A percentile compares a stretch with the other conserved stretches of the same genome.
phyloP scores from a whole-genome alignment of 2,329 filamentous ascomycete species.

The Trichoderma simmonsii region DNA sequence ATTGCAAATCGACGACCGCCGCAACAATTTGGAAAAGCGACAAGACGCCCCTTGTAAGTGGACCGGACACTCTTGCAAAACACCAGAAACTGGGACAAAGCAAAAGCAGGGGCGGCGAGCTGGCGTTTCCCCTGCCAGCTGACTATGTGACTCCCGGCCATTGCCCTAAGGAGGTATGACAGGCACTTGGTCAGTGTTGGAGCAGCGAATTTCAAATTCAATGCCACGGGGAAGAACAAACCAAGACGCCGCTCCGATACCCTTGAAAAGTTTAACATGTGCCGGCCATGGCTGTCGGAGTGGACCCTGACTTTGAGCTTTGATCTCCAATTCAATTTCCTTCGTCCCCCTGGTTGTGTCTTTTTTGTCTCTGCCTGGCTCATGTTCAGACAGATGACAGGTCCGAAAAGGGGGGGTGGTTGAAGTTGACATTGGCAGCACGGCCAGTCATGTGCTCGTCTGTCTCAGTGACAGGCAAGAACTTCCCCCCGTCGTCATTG shows the following conservation, averaged over 20 bases:
- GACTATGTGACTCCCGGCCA: background rate
- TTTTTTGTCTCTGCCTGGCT: background rate
- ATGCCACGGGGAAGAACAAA: background rate
- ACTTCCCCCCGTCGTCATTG: background rate
- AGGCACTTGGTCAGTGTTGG: background rate
- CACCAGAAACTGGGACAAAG: background rate
- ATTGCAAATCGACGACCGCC: background rate
- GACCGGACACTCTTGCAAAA: background rate
- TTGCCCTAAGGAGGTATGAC: background rate
- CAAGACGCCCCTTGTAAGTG: background rate
- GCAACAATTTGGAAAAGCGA: background rate
- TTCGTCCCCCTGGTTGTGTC: background rate
- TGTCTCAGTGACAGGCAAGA: background rate
- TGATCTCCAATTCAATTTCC: background rate
- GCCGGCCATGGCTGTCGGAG: background rate
- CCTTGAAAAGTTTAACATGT: slow-evolving; percentile 2
- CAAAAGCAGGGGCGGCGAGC: background rate
- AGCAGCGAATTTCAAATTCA: slow-evolving; percentile 1
- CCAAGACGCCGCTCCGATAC: slow-evolving; percentile 3
- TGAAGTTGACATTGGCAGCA: background rate
- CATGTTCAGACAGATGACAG: background rate
- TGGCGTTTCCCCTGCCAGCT: background rate
- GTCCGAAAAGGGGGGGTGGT: background rate
- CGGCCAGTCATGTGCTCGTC: background rate
- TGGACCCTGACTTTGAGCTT: background rate